Evolutionary conservation across 768 basidiomycete species (phyloP).

Genomic region (Megacollybia marginata): DNA sequence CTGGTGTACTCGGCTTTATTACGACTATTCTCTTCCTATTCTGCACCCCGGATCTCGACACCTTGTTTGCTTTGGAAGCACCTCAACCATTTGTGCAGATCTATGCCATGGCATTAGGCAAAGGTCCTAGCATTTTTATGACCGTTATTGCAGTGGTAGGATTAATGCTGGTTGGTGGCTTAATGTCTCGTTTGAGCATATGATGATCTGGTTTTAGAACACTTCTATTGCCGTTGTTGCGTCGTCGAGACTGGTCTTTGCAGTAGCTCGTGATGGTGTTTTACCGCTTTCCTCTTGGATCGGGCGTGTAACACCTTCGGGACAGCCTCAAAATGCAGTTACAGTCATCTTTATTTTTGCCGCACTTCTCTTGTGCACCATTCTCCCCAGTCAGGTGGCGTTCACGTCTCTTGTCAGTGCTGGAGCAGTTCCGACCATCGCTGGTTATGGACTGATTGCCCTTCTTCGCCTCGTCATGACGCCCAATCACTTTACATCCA

Average conservation of each 20-base stretch:
- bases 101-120: conserved; percentile 78
- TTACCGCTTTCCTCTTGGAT: conserved; percentile 83
- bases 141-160: conserved; percentile 77
- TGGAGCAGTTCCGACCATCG: conserved; percentile 79
- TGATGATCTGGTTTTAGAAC: conserved; percentile 39
- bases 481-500: conserved; percentile 63
- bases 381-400: conserved; percentile 84
- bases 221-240: conserved; percentile 86
- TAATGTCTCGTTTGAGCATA: neutral
- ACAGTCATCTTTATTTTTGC: conserved; percentile 82
- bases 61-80: conserved; percentile 66
- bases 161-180: conserved; percentile 62
- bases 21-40: conserved; percentile 79
- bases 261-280: conserved; percentile 91
- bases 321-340: conserved; percentile 80
- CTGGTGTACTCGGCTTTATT: conserved; percentile 71
- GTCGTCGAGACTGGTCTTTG: conserved; percentile 82
- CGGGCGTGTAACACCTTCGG: conserved; percentile 56
- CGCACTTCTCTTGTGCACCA: conserved; percentile 72
- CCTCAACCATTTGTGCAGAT: conserved; percentile 91
- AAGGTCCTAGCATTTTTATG: conserved; percentile 79
- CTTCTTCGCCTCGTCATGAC: conserved; percentile 73
- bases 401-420: conserved; percentile 89
- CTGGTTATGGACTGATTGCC: conserved; percentile 80
- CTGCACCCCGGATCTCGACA: conserved; percentile 74